Conservation (phyloP, 1,284 basidiomycete species). For the Tilletiopsis washingtonensis region DNA sequence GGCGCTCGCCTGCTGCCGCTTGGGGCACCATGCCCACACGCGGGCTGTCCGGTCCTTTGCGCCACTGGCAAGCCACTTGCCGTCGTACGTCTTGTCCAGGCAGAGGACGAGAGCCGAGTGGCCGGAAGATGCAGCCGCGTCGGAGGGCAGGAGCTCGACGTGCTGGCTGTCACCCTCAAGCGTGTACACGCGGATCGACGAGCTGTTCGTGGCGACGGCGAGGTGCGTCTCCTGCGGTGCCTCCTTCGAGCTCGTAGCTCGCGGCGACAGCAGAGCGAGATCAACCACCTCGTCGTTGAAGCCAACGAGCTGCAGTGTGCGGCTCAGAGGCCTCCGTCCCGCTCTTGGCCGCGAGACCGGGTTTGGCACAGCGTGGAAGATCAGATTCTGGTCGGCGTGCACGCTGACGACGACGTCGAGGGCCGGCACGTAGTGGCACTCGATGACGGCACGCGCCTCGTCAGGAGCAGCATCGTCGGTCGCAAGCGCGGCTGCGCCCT, state of each 20-base stretch:
- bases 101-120: conserved; percentile 88
- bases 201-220: conserved; percentile 91
- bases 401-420: conserved; percentile 57
- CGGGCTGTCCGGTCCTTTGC: conserved; percentile 85
- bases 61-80: conserved; percentile 72
- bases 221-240: conserved; percentile 56
- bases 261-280: conserved; percentile 50
- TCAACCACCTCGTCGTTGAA: conserved; percentile 99
- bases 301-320: conserved; percentile 67
- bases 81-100: conserved; percentile 63
- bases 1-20: background rate
- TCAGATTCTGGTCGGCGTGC: conserved; percentile 93
- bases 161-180: conserved; percentile 19
- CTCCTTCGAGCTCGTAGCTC: conserved; percentile 29
- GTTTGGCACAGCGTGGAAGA: conserved; percentile 60
- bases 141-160: conserved; percentile 23
- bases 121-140: conserved; percentile 9
- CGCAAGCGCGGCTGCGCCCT: no score
- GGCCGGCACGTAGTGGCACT: conserved; percentile 17
- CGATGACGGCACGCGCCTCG: conserved; percentile 32
- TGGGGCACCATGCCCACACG: conserved; percentile 60
- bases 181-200: conserved; percentile 77
- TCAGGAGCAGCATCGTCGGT: conserved; percentile 10
- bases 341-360: no score
- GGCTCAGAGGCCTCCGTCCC: no score